phyloP scores from a whole-genome alignment of 1,139 yeast genomes.

The Keqinozyma sinolaborantium region DNA sequence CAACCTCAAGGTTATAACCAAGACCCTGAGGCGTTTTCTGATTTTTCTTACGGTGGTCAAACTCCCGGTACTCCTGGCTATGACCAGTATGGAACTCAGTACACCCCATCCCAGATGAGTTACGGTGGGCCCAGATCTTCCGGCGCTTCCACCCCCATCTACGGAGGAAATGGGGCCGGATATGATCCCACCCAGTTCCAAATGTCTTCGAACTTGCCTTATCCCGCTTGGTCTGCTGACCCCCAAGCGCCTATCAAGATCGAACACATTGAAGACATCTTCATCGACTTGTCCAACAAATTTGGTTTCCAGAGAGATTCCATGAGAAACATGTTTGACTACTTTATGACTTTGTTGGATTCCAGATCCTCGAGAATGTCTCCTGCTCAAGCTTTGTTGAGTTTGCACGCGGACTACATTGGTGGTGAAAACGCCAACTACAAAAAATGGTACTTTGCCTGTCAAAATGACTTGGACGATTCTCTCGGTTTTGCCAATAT shows the following conservation, averaged over 20 bases:
- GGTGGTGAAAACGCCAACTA: slow-evolving; percentile 45
- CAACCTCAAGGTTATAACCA: slow-evolving; percentile 50
- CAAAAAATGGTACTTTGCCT: slow-evolving; percentile 44
- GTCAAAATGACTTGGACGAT: slow-evolving; percentile 39
- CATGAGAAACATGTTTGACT: slow-evolving; percentile 95
- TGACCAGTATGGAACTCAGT: slow-evolving; percentile 77
- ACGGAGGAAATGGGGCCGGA: slow-evolving; percentile 61
- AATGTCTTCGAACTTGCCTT: slow-evolving; percentile 66
- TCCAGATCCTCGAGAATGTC: slow-evolving; percentile 97
- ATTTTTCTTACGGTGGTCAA: slow-evolving; percentile 71
- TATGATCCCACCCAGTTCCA: slow-evolving; percentile 68
- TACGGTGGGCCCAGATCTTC: slow-evolving; percentile 83
- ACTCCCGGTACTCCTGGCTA: slow-evolving; percentile 66
- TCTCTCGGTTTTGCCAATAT: slow-evolving; percentile 50
- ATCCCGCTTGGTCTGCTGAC: slow-evolving; percentile 96
- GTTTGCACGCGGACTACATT: slow-evolving; percentile 92
- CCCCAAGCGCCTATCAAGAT: slow-evolving; percentile 75
- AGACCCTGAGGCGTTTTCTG: slow-evolving; percentile 75
- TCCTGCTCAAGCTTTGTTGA: slow-evolving; percentile 88
- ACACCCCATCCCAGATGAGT: slow-evolving; percentile 80
- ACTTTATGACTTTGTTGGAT: slow-evolving; percentile 88
- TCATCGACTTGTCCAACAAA: slow-evolving; percentile 82
- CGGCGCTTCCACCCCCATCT: slow-evolving; percentile 94
- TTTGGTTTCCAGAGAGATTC: slow-evolving; percentile 98
- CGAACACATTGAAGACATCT: slow-evolving; percentile 89